Evolutionary conservation across 192 early-diverging fungal genomes (phyloP).

Genomic region (Coemansia sp.): DNA sequence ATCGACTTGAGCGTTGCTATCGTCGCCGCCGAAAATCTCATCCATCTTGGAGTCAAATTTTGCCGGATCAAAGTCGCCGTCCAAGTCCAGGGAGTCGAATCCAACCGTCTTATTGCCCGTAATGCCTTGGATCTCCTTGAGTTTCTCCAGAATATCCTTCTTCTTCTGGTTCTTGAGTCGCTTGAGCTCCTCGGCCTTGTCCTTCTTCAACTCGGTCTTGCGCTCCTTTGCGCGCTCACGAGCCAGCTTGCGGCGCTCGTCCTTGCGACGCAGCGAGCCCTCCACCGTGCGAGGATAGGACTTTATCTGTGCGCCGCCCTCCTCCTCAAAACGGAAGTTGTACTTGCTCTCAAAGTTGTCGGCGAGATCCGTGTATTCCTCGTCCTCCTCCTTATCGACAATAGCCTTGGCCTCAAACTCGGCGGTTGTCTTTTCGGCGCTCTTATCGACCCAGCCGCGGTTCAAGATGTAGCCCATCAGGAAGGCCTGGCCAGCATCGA

Average conservation of each 20-base stretch:
- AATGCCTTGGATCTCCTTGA: slow-evolving; percentile 87
- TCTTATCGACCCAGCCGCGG: slow-evolving; percentile 92
- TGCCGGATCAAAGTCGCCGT: slow-evolving; percentile 91
- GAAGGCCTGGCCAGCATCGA: slow-evolving; percentile 66
- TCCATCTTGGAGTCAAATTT: slow-evolving; percentile 89
- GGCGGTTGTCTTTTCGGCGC: slow-evolving; percentile 61
- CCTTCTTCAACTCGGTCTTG: slow-evolving; percentile 72
- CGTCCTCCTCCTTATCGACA: slow-evolving; percentile 76
- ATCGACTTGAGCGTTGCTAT: slow-evolving; percentile 38
- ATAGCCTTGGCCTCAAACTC: slow-evolving; percentile 69
- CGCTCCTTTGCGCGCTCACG: slow-evolving; percentile 72
- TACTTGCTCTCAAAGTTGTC: slow-evolving; percentile 90
- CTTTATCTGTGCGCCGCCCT: slow-evolving; percentile 67
- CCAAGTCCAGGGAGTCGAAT: slow-evolving; percentile 81
- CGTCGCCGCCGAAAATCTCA: slow-evolving; percentile 62
- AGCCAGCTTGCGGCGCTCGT: slow-evolving; percentile 77
- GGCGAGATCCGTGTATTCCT: slow-evolving; percentile 76
- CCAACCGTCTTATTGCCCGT: slow-evolving; percentile 72
- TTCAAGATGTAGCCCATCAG: slow-evolving; percentile 93
- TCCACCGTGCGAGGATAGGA: slow-evolving; percentile 84
- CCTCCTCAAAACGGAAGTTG: slow-evolving; percentile 96
- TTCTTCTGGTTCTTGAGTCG: slow-evolving; percentile 92
- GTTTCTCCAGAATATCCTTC: slow-evolving; percentile 78
- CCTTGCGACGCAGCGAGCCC: slow-evolving; percentile 81
- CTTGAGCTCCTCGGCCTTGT: slow-evolving; percentile 85